Evolutionary conservation across 768 basidiomycete species (phyloP).

Genomic region (Boletus bicolor): DNA sequence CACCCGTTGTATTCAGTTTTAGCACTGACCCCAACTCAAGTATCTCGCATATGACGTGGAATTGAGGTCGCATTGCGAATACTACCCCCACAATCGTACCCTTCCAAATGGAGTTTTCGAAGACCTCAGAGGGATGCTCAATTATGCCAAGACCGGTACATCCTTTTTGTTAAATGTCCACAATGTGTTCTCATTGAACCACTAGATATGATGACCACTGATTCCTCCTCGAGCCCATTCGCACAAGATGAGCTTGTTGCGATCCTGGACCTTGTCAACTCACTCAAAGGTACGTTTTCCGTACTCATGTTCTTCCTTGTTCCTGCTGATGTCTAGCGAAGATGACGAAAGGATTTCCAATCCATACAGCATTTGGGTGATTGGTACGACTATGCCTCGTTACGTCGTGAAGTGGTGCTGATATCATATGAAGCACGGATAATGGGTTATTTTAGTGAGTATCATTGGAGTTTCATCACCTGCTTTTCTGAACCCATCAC

Average conservation of each 20-base stretch:
- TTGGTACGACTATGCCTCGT: conserved; percentile 2
- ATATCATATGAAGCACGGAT: conserved; percentile 9
- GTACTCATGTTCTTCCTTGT: background rate
- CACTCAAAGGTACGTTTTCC: conserved; percentile 6
- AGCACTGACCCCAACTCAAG: background rate
- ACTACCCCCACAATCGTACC: conserved; percentile 5
- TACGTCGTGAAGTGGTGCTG: background rate
- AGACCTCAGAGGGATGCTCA: conserved; percentile 16
- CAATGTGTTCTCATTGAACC: background rate
- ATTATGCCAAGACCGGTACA: conserved; percentile 13
- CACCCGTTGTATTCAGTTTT: background rate
- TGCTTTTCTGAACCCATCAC: background rate
- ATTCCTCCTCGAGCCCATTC: conserved; percentile 18
- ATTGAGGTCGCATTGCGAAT: conserved; percentile 18
- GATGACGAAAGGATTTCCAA: background rate
- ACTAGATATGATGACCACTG: conserved; percentile 15
- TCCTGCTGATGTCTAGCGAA: background rate
- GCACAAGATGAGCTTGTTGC: conserved; percentile 10
- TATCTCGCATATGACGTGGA: background rate
- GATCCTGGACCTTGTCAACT: conserved; percentile 14
- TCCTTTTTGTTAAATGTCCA: background rate
- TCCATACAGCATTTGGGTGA: conserved; percentile 8
- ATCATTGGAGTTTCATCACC: background rate
- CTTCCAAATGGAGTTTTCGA: conserved; percentile 4
- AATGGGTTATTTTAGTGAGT: conserved; percentile 13